phyloP scores from a whole-genome alignment of 352 stramenopile genomes.

The Elongisporangium senticosum region DNA sequence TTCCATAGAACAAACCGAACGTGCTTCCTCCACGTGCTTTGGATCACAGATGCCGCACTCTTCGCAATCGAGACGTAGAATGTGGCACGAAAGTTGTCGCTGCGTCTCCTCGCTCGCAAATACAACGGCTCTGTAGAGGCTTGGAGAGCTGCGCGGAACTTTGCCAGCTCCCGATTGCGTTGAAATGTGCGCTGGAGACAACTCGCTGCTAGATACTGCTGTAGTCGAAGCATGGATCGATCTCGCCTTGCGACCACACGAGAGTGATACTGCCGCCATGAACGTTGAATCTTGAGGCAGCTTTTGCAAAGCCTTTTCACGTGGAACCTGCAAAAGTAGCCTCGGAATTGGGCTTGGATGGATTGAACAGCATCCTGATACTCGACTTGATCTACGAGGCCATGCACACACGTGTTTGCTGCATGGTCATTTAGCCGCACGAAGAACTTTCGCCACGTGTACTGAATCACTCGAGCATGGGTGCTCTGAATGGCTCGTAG shows the following conservation, averaged over 20 bases:
- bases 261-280: slow-evolving; percentile 18
- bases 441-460: slow-evolving; percentile 22
- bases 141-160: slow-evolving; percentile 21
- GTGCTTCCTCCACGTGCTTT: slow-evolving; percentile 45
- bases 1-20: slow-evolving; percentile 10
- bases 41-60: slow-evolving; percentile 38
- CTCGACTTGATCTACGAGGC: slow-evolving; percentile 42
- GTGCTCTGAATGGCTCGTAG: slow-evolving; percentile 8
- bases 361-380: slow-evolving; percentile 29
- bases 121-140: slow-evolving; percentile 44
- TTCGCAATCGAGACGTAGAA: slow-evolving; percentile 32
- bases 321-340: slow-evolving; percentile 37
- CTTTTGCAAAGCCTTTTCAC: slow-evolving; percentile 11
- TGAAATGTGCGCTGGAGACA: slow-evolving; percentile 45
- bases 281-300: slow-evolving; percentile 24
- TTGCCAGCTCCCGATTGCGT: slow-evolving; percentile 19
- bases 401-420: slow-evolving; percentile 11
- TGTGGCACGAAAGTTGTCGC: slow-evolving; percentile 20
- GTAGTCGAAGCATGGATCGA: slow-evolving; percentile 20
- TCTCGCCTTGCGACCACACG: slow-evolving; percentile 12
- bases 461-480: slow-evolving; percentile 23
- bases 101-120: slow-evolving; percentile 22
- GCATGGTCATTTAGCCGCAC: slow-evolving; percentile 20
- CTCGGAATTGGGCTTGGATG: slow-evolving; percentile 35
- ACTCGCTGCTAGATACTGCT: slow-evolving; percentile 28